These are phyloP conservation scores for Fraxinus sp. DNA, from an alignment of 305 asterid genomes.

Conservation along the genomic window DNA sequence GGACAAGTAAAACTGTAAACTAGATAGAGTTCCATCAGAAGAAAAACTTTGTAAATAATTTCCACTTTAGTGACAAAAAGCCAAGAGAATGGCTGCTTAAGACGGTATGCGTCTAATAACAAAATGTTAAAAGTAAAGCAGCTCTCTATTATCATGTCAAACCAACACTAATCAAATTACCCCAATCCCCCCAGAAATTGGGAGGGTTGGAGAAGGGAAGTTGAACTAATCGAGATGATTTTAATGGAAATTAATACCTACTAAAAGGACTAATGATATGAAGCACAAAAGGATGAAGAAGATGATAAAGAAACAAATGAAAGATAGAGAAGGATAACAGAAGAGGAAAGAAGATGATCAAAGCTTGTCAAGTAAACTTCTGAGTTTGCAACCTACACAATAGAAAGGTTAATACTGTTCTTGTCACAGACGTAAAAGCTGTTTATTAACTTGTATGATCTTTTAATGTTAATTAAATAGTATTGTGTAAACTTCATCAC, in stretches of 20 bases:
- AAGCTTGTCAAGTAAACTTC: not conserved
- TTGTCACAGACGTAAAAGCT: not conserved
- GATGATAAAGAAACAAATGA: not conserved
- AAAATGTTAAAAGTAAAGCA: not conserved
- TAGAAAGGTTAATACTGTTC: not conserved
- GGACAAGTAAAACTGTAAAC: slow-evolving; percentile 19
- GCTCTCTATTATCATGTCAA: not conserved
- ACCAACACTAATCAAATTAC: not conserved
- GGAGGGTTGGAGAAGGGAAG: not conserved
- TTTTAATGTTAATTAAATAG: not conserved
- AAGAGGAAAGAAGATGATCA: not conserved
- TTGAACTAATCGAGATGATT: not conserved
- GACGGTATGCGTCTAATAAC: not conserved
- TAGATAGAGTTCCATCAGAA: not conserved
- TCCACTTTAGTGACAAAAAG: not conserved
- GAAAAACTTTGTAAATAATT: not conserved
- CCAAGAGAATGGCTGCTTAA: not conserved
- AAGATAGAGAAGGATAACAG: not conserved
- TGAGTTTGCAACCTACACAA: not conserved
- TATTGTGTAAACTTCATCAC: not conserved
- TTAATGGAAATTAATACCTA: not conserved
- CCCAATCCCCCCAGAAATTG: not conserved
- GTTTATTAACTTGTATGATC: not conserved
- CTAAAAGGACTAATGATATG: not conserved
- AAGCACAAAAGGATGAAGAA: not conserved